These are phyloP conservation scores for Botrytis fabae DNA, from an alignment of 2,329 filamentous ascomycete genomes.

Conservation along the genomic window DNA sequence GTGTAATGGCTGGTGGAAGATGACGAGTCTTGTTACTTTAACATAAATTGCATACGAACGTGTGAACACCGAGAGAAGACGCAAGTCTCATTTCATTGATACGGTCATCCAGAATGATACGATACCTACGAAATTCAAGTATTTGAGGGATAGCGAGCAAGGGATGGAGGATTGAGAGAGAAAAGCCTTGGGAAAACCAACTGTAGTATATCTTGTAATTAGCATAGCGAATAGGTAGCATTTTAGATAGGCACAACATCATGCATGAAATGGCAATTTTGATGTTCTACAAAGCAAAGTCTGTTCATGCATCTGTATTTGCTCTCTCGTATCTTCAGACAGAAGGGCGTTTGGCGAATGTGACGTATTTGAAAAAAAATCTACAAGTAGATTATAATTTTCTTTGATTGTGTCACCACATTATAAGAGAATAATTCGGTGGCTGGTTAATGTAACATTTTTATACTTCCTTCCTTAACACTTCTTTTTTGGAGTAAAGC, in stretches of 20 bases:
- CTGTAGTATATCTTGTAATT: conserved; percentile 29
- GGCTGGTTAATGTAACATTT: conserved; percentile 6
- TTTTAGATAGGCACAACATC: conserved; percentile 21
- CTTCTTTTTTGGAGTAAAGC: background rate
- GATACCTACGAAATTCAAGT: conserved; percentile 22
- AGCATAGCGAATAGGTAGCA: conserved; percentile 31
- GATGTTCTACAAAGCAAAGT: conserved; percentile 19
- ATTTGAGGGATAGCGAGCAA: conserved; percentile 32
- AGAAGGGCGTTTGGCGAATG: background rate
- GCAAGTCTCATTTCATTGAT: conserved; percentile 1
- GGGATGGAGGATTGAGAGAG: conserved; percentile 31
- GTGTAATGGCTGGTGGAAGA: conserved; percentile 35
- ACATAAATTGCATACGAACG: conserved; percentile 6
- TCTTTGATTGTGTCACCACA: conserved; percentile 7
- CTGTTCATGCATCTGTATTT: background rate
- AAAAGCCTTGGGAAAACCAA: conserved; percentile 27
- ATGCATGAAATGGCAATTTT: conserved; percentile 22
- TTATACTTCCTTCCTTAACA: background rate
- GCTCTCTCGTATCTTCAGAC: background rate
- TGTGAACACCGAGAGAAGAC: conserved; percentile 1
- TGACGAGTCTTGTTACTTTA: conserved; percentile 23
- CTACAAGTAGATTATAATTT: background rate
- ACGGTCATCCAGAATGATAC: conserved; percentile 27
- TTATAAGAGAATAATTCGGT: background rate
- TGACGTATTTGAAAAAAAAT: background rate